Conservation (phyloP, 208 protist species). For the Blechomonas ayalai region DNA sequence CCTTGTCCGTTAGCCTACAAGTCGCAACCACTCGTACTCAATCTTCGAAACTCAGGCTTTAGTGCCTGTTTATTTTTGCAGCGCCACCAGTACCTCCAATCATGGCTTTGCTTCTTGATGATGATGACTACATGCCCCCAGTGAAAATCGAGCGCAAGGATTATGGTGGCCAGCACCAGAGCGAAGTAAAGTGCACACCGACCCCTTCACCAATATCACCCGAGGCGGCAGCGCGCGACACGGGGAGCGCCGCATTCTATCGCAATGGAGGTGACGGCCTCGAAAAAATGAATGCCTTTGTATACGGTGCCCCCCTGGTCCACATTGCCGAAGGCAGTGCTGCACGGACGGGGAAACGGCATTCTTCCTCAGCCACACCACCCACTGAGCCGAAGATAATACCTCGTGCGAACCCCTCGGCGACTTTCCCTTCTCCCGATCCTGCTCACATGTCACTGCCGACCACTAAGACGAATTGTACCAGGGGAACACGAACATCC, state of each 20-base stretch:
- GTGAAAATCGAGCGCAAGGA: slow-evolving; percentile 3
- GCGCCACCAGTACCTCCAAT: neutral
- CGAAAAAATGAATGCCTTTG: slow-evolving; percentile 56
- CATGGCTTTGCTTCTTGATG: slow-evolving; percentile 40
- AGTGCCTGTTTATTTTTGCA: too few relatives aligned
- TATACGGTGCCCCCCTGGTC: slow-evolving; percentile 26
- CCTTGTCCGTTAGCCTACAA: too few relatives aligned
- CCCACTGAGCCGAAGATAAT: too few relatives aligned
- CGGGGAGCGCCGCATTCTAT: neutral
- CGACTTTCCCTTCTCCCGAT: neutral
- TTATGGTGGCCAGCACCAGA: neutral
- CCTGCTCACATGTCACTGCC: too few relatives aligned
- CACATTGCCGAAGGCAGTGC: slow-evolving; percentile 7
- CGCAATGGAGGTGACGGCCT: slow-evolving; percentile 55
- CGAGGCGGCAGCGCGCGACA: neutral
- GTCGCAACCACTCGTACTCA: too few relatives aligned
- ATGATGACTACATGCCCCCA: slow-evolving; percentile 26
- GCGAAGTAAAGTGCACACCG: neutral
- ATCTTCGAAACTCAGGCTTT: too few relatives aligned
- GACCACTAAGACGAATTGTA: too few relatives aligned
- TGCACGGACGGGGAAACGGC: too few relatives aligned
- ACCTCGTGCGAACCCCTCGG: neutral
- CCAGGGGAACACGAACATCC: too few relatives aligned
- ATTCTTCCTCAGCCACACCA: too few relatives aligned
- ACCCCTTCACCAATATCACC: neutral